Base-by-base conservation (phyloP, 306 rosid genomes). In the Erythrophleum fordii region DNA sequence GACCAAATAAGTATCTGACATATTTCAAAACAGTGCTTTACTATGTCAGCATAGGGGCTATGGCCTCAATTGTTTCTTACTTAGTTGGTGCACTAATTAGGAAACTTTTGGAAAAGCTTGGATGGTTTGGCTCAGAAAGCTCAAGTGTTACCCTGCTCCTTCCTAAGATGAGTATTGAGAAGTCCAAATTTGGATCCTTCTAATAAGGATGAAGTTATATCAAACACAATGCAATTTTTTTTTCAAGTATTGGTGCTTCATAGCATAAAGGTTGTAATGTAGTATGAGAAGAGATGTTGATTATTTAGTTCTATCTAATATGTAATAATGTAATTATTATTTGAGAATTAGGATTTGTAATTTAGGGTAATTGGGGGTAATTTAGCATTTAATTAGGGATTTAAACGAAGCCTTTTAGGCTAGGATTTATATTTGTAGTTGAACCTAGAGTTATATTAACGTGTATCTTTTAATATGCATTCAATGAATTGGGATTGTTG, bases 61-160 rank as follows among this genome's bases (percentile, higher is more conserved):
- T 86, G 64, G 93, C 86, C 22, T 85, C 93, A 0, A 77, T 90
- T 0, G 66, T 90, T 65, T 84, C 92, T 58, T 95, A 87, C 81
- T 23, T 89, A 2, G 97, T 89, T 20, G 97, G 98, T 34, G 75
- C 75, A 6, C 14, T 91, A 51, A 72, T 91, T 22, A 75, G 76
- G 53, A 83, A 73, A 41, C 76, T 92, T 23, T 0, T 88, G 8
- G 73, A 88, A 31, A 81, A 83, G 62, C 80, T 91, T 76, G 93
- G 93, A 53, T 90, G 84, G 90, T 86, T 90, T 56, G 72, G 87
- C 26, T 61, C 88, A 11, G 66, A 26, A 17, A 29, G 59, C 68
- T 42, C 85, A 41, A 70, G 62, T 26, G 3, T 79, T 14, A 11
- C 64, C 18, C 45, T 81, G 76, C 16, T 69, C 31, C 80, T 72